phyloP scores from a whole-genome alignment of 2,329 filamentous ascomycete species.

The Sporothrix brunneoviolacea region DNA sequence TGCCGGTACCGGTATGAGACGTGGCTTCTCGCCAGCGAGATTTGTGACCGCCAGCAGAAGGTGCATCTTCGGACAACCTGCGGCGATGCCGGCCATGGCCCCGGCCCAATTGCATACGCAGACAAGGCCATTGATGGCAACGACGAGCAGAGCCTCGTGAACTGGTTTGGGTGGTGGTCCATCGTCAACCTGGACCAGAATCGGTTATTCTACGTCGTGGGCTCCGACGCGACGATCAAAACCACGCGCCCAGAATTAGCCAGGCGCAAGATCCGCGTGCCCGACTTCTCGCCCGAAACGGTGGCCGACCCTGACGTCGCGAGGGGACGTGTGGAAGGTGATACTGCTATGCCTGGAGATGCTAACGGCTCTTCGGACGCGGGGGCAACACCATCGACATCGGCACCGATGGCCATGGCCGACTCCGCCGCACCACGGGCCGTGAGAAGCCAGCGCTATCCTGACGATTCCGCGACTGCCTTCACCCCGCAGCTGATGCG shows the following conservation, averaged over 20 bases:
- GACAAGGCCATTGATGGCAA: constrained; percentile 44
- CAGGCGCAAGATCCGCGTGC: constrained; percentile 26
- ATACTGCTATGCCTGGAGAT: neutral
- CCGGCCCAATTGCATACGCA: constrained; percentile 37
- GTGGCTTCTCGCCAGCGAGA: constrained; percentile 17
- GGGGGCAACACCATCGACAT: constrained; percentile 4
- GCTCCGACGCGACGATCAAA: constrained; percentile 29
- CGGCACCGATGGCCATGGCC: too few relatives aligned
- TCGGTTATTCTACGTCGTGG: constrained; percentile 50
- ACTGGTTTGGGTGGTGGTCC: constrained; percentile 58
- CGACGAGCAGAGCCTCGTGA: constrained; percentile 56
- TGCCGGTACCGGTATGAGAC: constrained; percentile 19
- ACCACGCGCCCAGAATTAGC: constrained; percentile 17
- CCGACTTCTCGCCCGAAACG: constrained; percentile 28
- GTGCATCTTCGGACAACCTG: neutral
- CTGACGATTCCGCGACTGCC: neutral
- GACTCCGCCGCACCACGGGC: neutral
- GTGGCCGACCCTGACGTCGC: constrained; percentile 32
- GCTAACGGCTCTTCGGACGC: neutral
- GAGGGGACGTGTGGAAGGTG: constrained; percentile 11
- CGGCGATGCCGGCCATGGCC: too few relatives aligned
- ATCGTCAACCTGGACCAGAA: constrained; percentile 41
- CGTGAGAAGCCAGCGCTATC: neutral
- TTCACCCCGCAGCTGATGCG: neutral
- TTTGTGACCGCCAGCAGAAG: constrained; percentile 23